Evolutionary conservation across 2,329 filamentous ascomycete genomes (phyloP).

Genomic region (Lachnellula arida): DNA sequence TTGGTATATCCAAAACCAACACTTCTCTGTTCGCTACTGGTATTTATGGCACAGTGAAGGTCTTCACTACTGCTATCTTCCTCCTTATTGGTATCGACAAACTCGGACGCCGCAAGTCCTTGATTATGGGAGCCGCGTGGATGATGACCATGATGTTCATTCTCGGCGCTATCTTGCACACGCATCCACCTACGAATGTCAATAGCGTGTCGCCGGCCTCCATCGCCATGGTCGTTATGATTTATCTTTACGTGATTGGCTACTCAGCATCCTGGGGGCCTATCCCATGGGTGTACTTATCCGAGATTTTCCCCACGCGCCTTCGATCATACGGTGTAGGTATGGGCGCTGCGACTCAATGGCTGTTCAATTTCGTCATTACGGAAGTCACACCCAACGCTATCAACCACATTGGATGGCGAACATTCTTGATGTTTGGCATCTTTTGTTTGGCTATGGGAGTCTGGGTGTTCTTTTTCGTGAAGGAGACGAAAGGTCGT

Average conservation of each 20-base stretch:
- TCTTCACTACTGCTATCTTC: slow-evolving; percentile 57
- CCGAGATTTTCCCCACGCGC: slow-evolving; percentile 48
- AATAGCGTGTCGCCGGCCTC: slow-evolving; percentile 41
- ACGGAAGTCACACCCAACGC: slow-evolving; percentile 48
- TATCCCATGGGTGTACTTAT: slow-evolving; percentile 48
- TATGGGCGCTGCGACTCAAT: slow-evolving; percentile 62
- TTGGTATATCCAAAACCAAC: slow-evolving; percentile 54
- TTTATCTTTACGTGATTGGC: slow-evolving; percentile 30
- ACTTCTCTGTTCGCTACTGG: slow-evolving; percentile 65
- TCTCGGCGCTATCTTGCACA: slow-evolving; percentile 44
- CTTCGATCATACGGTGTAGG: slow-evolving; percentile 51
- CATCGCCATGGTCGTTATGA: slow-evolving; percentile 24
- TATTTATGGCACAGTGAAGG: slow-evolving; percentile 67
- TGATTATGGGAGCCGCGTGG: slow-evolving; percentile 44
- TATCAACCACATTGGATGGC: slow-evolving; percentile 41
- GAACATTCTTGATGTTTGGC: slow-evolving; percentile 44
- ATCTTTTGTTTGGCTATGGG: slow-evolving; percentile 40
- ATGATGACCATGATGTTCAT: slow-evolving; percentile 52
- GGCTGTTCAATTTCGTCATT: slow-evolving; percentile 68
- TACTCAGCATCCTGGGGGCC: slow-evolving; percentile 51
- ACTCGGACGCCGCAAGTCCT: slow-evolving; percentile 43
- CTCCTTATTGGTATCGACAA: slow-evolving; percentile 39
- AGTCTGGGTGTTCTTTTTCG: slow-evolving; percentile 45
- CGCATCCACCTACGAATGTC: slow-evolving; percentile 33
- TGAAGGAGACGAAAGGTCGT: slow-evolving; percentile 66